Conservation (phyloP, 1,284 basidiomycete species). For the Sanghuangporus baumii region DNA sequence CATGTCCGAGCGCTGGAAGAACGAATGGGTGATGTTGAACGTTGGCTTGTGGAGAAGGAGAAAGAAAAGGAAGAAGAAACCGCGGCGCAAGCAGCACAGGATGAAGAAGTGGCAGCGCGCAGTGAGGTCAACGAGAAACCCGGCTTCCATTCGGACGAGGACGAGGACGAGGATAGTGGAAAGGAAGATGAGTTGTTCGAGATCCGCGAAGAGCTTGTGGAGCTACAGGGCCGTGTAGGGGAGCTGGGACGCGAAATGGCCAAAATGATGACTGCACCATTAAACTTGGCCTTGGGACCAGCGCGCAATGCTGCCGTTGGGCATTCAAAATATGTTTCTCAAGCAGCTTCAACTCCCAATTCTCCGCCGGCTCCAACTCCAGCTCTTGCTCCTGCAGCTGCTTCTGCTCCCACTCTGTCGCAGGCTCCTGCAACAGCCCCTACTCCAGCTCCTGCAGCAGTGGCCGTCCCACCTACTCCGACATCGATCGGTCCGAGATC, state of each 20-base stretch:
- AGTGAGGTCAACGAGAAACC: constrained; percentile 9
- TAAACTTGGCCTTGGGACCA: constrained; percentile 49
- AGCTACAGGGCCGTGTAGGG: constrained; percentile 65
- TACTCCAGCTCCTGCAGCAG: constrained; percentile 14
- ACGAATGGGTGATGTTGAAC: constrained; percentile 77
- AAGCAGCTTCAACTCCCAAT: constrained; percentile 27
- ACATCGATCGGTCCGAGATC: constrained; percentile 13
- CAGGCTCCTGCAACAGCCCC: constrained; percentile 7
- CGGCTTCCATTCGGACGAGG: constrained; percentile 19
- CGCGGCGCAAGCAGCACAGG: constrained; percentile 3
- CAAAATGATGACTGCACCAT: constrained; percentile 52
- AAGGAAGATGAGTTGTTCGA: constrained; percentile 39
- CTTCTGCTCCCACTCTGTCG: constrained; percentile 16
- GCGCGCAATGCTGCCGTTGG: constrained; percentile 35
- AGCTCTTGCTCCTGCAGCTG: constrained; percentile 23
- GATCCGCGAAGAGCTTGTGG: constrained; percentile 60
- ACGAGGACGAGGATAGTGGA: constrained; percentile 23
- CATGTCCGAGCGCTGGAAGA: constrained; percentile 79
- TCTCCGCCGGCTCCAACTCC: constrained; percentile 29
- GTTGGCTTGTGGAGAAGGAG: constrained; percentile 62
- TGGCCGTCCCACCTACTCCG: constrained; percentile 8
- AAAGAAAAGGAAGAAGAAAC: constrained; percentile 26
- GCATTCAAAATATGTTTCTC: constrained; percentile 3
- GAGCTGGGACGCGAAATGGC: constrained; percentile 75
- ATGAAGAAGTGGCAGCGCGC: not conserved